A percentile compares a stretch with the other conserved stretches of the same genome.
Evolutionary conservation across 768 basidiomycete species (phyloP).

Genomic region (Lactarius psammicola): DNA sequence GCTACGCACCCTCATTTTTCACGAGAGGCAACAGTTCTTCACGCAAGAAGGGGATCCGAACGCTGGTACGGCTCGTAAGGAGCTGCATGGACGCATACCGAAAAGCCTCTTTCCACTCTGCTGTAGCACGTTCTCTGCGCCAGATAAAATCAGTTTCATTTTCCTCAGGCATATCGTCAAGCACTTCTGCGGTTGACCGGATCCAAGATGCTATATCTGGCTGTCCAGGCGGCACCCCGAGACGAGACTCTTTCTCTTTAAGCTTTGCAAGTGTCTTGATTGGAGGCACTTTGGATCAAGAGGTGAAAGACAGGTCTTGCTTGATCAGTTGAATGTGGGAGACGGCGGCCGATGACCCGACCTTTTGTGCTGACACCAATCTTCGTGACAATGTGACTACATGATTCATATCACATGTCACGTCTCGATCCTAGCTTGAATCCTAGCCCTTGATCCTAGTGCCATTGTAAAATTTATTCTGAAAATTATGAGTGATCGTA

Average conservation of each 20-base stretch:
- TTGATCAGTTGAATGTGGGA: neutral
- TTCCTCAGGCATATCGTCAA: conserved; percentile 37
- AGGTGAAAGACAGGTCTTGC: neutral
- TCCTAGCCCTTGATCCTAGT: too few species aligned
- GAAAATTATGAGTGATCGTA: too few species aligned
- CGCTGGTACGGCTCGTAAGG: conserved; percentile 52
- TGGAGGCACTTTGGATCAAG: conserved; percentile 37
- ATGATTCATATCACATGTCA: neutral
- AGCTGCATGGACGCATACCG: conserved; percentile 52
- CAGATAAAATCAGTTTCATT: conserved; percentile 38
- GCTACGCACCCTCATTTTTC: conserved; percentile 53
- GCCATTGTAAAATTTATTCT: too few species aligned
- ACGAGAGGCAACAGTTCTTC: conserved; percentile 60
- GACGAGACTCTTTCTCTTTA: conserved; percentile 44
- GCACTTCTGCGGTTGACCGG: conserved; percentile 37
- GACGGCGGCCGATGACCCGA: neutral
- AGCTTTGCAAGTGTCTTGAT: conserved; percentile 46
- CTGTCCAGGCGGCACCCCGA: conserved; percentile 33
- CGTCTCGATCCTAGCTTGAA: neutral
- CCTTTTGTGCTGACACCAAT: neutral
- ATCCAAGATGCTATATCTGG: conserved; percentile 67
- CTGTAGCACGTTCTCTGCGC: conserved; percentile 53
- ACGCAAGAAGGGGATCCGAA: conserved; percentile 55
- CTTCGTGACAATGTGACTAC: neutral
- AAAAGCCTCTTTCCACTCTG: conserved; percentile 55